phyloP scores from a whole-genome alignment of 2,329 filamentous ascomycete species.

The Botrytis medusae region DNA sequence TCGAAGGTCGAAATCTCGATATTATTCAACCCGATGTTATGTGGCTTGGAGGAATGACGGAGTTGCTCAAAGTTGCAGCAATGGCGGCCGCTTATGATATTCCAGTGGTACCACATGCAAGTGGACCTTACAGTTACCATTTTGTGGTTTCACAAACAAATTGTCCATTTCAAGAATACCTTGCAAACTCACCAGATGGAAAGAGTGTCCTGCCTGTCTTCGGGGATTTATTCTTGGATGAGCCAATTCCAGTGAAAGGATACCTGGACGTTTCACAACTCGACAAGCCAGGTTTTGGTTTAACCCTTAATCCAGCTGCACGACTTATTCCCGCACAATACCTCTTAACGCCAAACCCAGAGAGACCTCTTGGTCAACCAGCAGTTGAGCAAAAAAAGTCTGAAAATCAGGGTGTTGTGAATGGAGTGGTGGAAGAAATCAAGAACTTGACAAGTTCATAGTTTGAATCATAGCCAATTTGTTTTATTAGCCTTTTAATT shows the following conservation, averaged over 20 bases:
- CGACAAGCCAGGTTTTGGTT: conserved; percentile 86
- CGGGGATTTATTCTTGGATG: conserved; percentile 84
- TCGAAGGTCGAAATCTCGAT: conserved; percentile 87
- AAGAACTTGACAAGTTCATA: conserved; percentile 31
- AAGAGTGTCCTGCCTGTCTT: conserved; percentile 90
- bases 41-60: conserved; percentile 93
- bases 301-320: conserved; percentile 76
- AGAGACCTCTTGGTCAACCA: conserved; percentile 43
- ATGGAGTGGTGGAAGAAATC: conserved; percentile 35
- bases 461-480: conserved; percentile 12
- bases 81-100: conserved; percentile 93
- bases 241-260: conserved; percentile 82
- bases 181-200: conserved; percentile 89
- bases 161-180: conserved; percentile 92
- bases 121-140: conserved; percentile 92
- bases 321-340: conserved; percentile 75
- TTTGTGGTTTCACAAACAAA: conserved; percentile 93
- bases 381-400: conserved; percentile 26
- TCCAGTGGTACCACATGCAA: conserved; percentile 92
- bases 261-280: conserved; percentile 77
- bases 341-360: conserved; percentile 67
- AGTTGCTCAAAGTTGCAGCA: conserved; percentile 83
- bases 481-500: conserved; percentile 3
- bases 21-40: conserved; percentile 96
- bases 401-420: conserved; percentile 41